Conservation (phyloP, 306 rosid genomes). For the Sindora glabra region DNA sequence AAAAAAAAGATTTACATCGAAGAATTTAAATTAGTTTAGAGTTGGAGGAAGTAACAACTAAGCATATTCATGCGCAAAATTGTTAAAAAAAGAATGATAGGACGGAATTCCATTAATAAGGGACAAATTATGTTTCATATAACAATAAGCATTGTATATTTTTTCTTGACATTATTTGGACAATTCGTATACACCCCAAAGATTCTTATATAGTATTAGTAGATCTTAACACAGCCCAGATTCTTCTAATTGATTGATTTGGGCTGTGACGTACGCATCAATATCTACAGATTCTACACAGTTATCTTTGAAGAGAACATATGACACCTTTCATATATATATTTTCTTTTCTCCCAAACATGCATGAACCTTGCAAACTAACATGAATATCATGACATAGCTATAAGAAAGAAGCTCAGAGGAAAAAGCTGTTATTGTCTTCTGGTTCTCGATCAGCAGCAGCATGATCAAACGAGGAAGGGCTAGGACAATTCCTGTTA, state of each 20-base stretch:
- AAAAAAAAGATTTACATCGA: too few relatives aligned
- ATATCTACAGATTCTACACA: background rate
- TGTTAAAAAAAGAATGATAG: too few relatives aligned
- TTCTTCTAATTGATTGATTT: background rate
- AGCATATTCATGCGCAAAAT: too few relatives aligned
- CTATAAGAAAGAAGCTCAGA: slow-evolving; percentile 2
- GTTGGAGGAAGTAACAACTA: too few relatives aligned
- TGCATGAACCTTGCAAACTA: background rate
- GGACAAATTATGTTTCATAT: background rate
- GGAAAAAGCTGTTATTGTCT: slow-evolving; percentile 23
- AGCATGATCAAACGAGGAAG: slow-evolving; percentile 28
- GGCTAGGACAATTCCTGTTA: slow-evolving; percentile 40
- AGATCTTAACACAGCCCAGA: background rate
- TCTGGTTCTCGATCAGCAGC: too few relatives aligned
- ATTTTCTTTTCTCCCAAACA: background rate
- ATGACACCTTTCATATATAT: background rate
- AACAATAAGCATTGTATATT: background rate
- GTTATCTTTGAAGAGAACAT: background rate
- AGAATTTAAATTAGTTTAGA: too few relatives aligned
- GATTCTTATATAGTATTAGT: background rate
- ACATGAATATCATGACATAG: slow-evolving; percentile 11
- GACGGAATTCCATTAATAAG: too few relatives aligned
- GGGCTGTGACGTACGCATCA: too few relatives aligned
- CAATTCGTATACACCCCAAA: background rate
- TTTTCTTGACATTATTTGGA: background rate